Evolutionary conservation across 345 rosid genomes (phyloP), one percentile per base, ranked within the genome.

Genomic region (Acer yangbiense): DNA sequence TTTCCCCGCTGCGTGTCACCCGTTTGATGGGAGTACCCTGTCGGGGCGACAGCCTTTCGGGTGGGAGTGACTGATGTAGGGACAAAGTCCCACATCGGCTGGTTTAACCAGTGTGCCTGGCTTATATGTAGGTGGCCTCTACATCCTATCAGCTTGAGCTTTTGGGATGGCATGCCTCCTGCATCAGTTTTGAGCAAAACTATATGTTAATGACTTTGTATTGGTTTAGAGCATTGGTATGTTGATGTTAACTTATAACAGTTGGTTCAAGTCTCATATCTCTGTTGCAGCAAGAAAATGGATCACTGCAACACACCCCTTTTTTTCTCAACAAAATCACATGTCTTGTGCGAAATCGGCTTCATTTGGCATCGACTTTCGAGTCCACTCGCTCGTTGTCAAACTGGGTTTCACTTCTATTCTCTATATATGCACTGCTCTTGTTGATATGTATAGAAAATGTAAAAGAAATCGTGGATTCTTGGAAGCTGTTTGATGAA

Each of bases 321-420:
- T 72, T 73, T 78, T 65, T 69, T 9, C 71, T 86, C 75, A 78
- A 82, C 79, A 77, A 77, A 78, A 23, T 79, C 61, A 66, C 78
- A 44, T 79, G 32, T 0, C 63, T 0, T 84, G 80, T 39, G 85
- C 82, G 20, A 81, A 65, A 77, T 74, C 64, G 18, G 57, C 17
- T 18, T 75, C 17, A 32, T 43, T 77, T 57, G 54, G 50, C 9
- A 16, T 74, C 55, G 89, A 83, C 3, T 17, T 71, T 80, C 84
- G 76, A 62, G 29, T 82, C 32, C 87, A 80, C 69, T 76, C 86
- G 4, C 20, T 70, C 13, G 65, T 76, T 67, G 29, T 84, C 43
- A 84, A 82, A 70, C 46, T 41, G 83, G 84, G 87, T 73, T 67
- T 78, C 16, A 18, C 66, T 65, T 82, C 87, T 58, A 82, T 84